Evolutionary conservation across 352 stramenopile genomes (phyloP).

Genomic region (Discostella stelligera): DNA sequence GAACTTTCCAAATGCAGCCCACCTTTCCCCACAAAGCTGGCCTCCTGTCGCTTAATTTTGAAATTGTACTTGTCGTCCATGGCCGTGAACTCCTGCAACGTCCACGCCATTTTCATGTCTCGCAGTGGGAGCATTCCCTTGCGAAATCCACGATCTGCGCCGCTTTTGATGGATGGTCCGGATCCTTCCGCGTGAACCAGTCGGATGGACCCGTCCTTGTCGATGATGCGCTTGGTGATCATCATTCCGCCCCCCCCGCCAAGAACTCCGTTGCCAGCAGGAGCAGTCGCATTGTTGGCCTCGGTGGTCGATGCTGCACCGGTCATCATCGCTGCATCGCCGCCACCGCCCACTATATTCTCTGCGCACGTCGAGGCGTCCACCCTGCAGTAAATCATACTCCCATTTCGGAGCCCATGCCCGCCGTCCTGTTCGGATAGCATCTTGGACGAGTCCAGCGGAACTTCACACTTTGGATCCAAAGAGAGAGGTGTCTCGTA

Average conservation of each 20-base stretch:
- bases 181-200: constrained; percentile 41
- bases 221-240: constrained; percentile 76
- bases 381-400: constrained; percentile 53
- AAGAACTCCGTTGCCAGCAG: neutral
- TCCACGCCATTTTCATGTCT: constrained; percentile 99
- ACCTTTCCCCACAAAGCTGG: constrained; percentile 72
- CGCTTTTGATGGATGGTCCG: constrained; percentile 56
- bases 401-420: constrained; percentile 24
- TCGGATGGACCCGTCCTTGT: constrained; percentile 77
- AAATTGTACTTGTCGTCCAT: constrained; percentile 97
- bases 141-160: constrained; percentile 88
- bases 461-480: constrained; percentile 38
- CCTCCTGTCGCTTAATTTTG: constrained; percentile 93
- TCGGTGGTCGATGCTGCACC: neutral
- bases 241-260: neutral
- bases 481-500: constrained; percentile 45
- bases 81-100: constrained; percentile 93
- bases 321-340: neutral
- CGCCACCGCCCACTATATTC: constrained; percentile 16
- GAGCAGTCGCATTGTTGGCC: neutral
- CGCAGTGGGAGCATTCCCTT: constrained; percentile 92
- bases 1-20: constrained; percentile 86
- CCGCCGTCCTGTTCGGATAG: constrained; percentile 9
- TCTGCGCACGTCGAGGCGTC: constrained; percentile 47
- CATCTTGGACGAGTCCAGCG: constrained; percentile 23